Percentiles rank a stretch among this genome's conserved stretches.
Conservation (phyloP, 2,329 filamentous ascomycete species). For the Diaporthe humulicola region DNA sequence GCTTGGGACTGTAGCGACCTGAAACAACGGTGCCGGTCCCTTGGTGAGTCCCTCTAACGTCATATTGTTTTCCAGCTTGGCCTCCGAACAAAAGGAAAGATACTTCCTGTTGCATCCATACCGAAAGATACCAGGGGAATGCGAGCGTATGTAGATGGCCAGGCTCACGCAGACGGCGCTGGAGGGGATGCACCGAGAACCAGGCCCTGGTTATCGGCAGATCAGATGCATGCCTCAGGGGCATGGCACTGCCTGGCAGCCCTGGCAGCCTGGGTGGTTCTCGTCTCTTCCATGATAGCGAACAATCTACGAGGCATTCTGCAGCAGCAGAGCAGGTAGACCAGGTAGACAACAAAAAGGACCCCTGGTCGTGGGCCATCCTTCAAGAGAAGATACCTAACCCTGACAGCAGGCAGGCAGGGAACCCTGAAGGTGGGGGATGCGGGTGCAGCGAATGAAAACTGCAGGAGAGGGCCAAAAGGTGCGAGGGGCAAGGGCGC, state of each 20-base stretch:
- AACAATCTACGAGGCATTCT: neutral
- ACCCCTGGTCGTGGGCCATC: neutral
- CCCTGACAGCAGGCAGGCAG: conserved; percentile 14
- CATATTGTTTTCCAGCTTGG: neutral
- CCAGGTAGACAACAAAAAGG: neutral
- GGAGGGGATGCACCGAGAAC: too few relatives aligned
- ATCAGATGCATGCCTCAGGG: conserved; percentile 30
- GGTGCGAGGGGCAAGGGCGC: conserved; percentile 20
- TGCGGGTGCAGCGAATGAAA: conserved; percentile 6
- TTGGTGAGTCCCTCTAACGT: neutral
- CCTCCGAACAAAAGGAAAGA: neutral
- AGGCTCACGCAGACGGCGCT: neutral
- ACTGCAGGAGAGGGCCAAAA: neutral
- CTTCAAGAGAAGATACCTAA: conserved; percentile 12
- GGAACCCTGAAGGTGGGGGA: neutral
- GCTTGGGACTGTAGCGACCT: neutral
- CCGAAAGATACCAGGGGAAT: neutral
- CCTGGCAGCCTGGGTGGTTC: conserved; percentile 22
- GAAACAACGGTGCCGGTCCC: conserved; percentile 5
- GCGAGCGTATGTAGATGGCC: neutral
- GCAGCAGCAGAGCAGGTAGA: neutral
- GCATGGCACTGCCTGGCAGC: neutral
- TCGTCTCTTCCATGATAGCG: conserved; percentile 21
- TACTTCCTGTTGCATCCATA: neutral
- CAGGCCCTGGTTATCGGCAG: neutral